Conservation (phyloP, 208 protist genomes). For the Acanthamoeba lenticulata region DNA sequence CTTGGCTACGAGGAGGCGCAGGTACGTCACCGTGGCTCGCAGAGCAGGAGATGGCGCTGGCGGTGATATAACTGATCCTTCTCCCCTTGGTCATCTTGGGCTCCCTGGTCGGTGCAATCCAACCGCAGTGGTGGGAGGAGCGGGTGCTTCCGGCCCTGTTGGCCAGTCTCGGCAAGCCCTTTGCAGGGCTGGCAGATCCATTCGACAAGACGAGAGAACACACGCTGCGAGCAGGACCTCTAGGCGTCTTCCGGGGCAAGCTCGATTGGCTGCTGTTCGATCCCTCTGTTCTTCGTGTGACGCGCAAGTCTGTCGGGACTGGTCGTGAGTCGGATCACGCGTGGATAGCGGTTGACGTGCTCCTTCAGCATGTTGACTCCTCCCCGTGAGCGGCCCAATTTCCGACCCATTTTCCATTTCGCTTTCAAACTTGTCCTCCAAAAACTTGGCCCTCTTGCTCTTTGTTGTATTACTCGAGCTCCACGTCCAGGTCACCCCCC, state of each 20-base stretch:
- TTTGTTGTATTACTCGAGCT: too few species aligned
- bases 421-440: too few species aligned
- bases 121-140: not conserved
- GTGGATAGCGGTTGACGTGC: not conserved
- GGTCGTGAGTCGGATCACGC: not conserved
- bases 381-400: too few species aligned
- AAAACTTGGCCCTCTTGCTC: too few species aligned
- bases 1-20: not conserved
- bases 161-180: not conserved
- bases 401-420: too few species aligned
- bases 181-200: not conserved
- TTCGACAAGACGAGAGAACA: not conserved
- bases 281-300: not conserved
- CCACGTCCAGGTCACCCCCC: too few species aligned
- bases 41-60: too few species aligned
- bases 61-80: too few species aligned
- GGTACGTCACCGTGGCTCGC: not conserved
- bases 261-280: not conserved
- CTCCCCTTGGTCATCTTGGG: not conserved
- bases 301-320: not conserved
- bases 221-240: not conserved
- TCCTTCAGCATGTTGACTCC: too few species aligned
- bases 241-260: not conserved
- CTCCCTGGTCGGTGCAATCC: not conserved
- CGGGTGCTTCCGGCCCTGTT: not conserved